Conservation (phyloP, 306 rosid species). For the Lathyrus aphaca region DNA sequence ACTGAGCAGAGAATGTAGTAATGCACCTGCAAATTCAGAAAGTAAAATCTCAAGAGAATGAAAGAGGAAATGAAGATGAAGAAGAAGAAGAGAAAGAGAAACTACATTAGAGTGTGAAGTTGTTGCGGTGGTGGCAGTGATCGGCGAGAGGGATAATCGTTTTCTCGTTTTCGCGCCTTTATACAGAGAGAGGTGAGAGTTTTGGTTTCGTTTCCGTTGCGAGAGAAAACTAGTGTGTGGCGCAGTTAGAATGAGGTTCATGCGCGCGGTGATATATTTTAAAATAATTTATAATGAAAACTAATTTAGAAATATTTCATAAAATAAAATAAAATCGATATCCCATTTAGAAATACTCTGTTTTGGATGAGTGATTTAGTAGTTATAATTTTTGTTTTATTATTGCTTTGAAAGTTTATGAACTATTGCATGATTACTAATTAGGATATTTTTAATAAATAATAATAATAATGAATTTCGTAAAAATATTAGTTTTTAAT, state of each 20-base stretch:
- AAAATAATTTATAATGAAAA: not conserved
- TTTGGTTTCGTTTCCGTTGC: slow-evolving; percentile 2
- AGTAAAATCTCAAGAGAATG: not conserved
- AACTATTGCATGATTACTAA: too few species aligned
- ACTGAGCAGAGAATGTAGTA: not conserved
- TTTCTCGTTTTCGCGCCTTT: slow-evolving; percentile 48
- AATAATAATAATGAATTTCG: too few species aligned
- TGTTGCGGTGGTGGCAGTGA: slow-evolving; percentile 5
- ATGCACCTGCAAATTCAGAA: slow-evolving; percentile 23
- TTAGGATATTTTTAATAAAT: too few species aligned
- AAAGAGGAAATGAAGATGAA: not conserved
- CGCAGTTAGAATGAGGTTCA: not conserved
- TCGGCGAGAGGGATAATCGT: not conserved
- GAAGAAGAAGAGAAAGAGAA: not conserved
- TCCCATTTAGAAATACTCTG: too few species aligned
- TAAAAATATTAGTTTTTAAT: too few species aligned
- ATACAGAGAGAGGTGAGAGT: slow-evolving; percentile 14
- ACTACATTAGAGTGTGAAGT: not conserved
- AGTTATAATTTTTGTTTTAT: too few species aligned
- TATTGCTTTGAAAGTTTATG: too few species aligned
- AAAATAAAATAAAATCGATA: too few species aligned
- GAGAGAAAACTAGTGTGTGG: slow-evolving; percentile 23
- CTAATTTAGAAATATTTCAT: not conserved
- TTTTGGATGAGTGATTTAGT: too few species aligned
- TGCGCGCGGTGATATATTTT: not conserved